Evolutionary conservation across 1,284 basidiomycete species (phyloP).

Genomic region (Neolentinus lepideus): DNA sequence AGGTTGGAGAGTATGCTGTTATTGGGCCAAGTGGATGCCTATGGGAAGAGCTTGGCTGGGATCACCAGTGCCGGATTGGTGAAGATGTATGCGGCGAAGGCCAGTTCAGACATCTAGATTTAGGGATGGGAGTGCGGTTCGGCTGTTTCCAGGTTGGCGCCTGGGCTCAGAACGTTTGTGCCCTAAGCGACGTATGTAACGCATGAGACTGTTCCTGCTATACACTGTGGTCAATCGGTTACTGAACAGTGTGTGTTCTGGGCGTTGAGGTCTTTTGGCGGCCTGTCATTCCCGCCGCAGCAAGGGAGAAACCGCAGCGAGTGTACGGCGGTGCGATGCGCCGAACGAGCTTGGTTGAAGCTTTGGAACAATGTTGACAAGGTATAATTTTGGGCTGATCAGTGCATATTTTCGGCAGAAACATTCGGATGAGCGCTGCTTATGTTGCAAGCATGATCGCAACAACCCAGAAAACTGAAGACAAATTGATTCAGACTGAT

Average conservation of each 20-base stretch:
- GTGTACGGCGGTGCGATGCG: no score
- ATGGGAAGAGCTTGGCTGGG: slow-evolving; percentile 70
- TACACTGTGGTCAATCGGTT: neutral
- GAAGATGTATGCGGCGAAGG: slow-evolving; percentile 70
- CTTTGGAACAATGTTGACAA: no score
- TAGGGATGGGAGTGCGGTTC: no score
- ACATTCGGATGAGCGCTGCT: neutral
- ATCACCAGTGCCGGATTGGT: slow-evolving; percentile 65
- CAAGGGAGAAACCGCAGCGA: neutral
- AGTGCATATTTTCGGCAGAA: neutral
- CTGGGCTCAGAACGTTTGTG: neutral
- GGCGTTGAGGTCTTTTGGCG: neutral
- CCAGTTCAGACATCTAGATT: slow-evolving; percentile 18
- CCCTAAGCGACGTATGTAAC: no score
- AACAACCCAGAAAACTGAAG: no score
- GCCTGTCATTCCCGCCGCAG: neutral
- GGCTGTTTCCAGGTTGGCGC: neutral
- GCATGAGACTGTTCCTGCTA: neutral
- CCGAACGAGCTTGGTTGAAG: no score
- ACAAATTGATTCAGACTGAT: neutral
- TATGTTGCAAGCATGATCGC: neutral
- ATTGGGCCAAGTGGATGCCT: slow-evolving; percentile 83
- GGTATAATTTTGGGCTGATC: neutral
- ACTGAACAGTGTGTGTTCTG: neutral
- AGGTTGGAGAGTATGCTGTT: slow-evolving; percentile 85